These are phyloP conservation scores for Leccinum subspadiceum DNA, from an alignment of 1,284 basidiomycete species.

Conservation along the genomic window DNA sequence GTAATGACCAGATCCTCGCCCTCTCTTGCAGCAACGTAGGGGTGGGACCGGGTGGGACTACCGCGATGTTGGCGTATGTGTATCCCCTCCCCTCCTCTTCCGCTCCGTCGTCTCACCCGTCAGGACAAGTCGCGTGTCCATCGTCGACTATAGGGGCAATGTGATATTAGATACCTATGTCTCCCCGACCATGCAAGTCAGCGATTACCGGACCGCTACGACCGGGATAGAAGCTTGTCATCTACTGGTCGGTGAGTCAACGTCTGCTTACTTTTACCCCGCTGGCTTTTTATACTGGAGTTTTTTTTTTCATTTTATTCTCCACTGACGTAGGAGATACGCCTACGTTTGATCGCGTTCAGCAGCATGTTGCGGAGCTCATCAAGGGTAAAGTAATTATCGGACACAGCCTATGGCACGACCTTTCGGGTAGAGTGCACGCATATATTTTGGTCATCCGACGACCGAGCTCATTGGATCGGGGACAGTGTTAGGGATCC, in stretches of 20 bases:
- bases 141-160: constrained; percentile 63
- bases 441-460: constrained; percentile 12
- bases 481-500: constrained; percentile 69
- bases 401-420: constrained; percentile 75
- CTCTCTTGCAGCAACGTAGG: constrained; percentile 65
- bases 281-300: constrained; percentile 2
- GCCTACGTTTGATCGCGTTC: constrained; percentile 54
- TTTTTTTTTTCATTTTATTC: neutral
- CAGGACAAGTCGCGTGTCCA: constrained; percentile 51
- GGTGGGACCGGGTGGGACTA: constrained; percentile 73
- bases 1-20: constrained; percentile 48
- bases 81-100: constrained; percentile 9
- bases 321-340: constrained; percentile 23
- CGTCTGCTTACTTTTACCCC: neutral
- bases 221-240: constrained; percentile 65
- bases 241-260: constrained; percentile 48
- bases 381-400: constrained; percentile 68
- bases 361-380: constrained; percentile 58
- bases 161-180: constrained; percentile 62
- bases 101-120: constrained; percentile 15
- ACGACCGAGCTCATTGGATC: constrained; percentile 14
- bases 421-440: constrained; percentile 60
- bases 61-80: constrained; percentile 73
- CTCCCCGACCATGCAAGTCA: constrained; percentile 64
- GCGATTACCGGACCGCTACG: constrained; percentile 68